These are phyloP conservation scores for Candida buenavistaensis DNA, from an alignment of 1,139 yeast genomes.

Conservation along the genomic window DNA sequence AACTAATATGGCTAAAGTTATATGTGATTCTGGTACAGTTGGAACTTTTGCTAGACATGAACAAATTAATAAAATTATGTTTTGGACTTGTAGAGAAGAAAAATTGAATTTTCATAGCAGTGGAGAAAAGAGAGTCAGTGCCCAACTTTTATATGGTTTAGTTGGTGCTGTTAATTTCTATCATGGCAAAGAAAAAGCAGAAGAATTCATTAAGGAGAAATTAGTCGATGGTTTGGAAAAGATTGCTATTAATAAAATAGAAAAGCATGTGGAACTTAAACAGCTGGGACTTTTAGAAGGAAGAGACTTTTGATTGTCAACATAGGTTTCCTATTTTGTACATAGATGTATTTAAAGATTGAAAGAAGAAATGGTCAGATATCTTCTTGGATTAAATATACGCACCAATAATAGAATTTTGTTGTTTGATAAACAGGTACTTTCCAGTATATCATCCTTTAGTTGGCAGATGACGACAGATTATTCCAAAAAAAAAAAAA, in stretches of 20 bases:
- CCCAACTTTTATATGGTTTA: constrained; percentile 72
- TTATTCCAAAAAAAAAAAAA: too few relatives aligned
- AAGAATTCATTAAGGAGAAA: constrained; percentile 54
- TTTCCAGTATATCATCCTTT: too few relatives aligned
- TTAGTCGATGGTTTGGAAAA: constrained; percentile 18
- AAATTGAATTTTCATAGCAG: constrained; percentile 50
- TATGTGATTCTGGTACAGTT: constrained; percentile 50
- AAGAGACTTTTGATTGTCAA: too few relatives aligned
- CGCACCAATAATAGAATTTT: background rate
- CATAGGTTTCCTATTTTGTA: background rate
- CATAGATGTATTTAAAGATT: background rate
- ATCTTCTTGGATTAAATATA: background rate
- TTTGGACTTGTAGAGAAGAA: constrained; percentile 69
- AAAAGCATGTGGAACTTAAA: too few relatives aligned
- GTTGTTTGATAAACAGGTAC: too few relatives aligned
- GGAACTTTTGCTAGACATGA: constrained; percentile 53
- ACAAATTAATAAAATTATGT: constrained; percentile 56
- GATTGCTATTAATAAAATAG: constrained; percentile 1
- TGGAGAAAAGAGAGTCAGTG: constrained; percentile 60
- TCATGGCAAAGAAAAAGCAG: constrained; percentile 64
- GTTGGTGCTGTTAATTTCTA: constrained; percentile 76
- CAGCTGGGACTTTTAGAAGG: too few relatives aligned
- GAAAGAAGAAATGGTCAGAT: background rate
- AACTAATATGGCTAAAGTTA: constrained; percentile 48
- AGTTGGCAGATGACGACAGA: too few relatives aligned